Conservation (phyloP, 352 stramenopile species). For the Phytophthora hibernalis region DNA sequence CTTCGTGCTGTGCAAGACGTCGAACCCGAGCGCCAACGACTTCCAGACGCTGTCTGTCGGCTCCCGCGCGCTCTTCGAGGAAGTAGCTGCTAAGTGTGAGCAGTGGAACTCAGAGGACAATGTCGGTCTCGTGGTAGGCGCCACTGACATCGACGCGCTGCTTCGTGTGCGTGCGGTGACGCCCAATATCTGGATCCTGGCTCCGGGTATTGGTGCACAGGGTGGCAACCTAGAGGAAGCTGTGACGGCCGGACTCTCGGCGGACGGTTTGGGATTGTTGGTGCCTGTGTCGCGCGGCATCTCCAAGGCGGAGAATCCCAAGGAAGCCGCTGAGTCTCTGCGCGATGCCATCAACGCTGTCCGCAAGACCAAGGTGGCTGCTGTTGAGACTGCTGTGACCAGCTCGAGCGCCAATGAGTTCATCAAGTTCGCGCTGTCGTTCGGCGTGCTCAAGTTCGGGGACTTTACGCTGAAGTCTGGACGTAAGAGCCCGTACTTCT, state of each 20-base stretch:
- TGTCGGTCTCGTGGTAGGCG: constrained; percentile 97
- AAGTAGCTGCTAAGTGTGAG: constrained; percentile 91
- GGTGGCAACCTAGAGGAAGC: constrained; percentile 92
- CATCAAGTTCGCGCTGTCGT: constrained; percentile 95
- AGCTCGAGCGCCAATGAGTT: constrained; percentile 92
- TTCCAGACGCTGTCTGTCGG: constrained; percentile 90
- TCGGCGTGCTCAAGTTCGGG: constrained; percentile 98
- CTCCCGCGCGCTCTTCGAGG: constrained; percentile 79
- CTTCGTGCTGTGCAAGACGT: constrained; percentile 99
- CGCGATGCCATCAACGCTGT: constrained; percentile 95
- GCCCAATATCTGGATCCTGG: constrained; percentile 96
- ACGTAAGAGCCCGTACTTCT: constrained; percentile 98
- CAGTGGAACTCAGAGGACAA: constrained; percentile 93
- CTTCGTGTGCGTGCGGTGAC: constrained; percentile 82
- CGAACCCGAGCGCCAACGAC: constrained; percentile 97
- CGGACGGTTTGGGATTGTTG: constrained; percentile 93
- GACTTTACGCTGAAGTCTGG: constrained; percentile 99
- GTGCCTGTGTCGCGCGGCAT: constrained; percentile 98
- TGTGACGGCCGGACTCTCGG: constrained; percentile 76
- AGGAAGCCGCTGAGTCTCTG: constrained; percentile 90
- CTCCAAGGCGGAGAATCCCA: constrained; percentile 91
- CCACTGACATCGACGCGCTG: constrained; percentile 96
- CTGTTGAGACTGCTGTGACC: constrained; percentile 6
- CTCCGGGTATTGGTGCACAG: constrained; percentile 96
- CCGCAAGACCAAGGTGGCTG: constrained; percentile 59